A percentile compares a stretch with the other conserved stretches of the same genome.
Conservation (phyloP, 208 protist species). For the Naegleria lovaniensis region DNA sequence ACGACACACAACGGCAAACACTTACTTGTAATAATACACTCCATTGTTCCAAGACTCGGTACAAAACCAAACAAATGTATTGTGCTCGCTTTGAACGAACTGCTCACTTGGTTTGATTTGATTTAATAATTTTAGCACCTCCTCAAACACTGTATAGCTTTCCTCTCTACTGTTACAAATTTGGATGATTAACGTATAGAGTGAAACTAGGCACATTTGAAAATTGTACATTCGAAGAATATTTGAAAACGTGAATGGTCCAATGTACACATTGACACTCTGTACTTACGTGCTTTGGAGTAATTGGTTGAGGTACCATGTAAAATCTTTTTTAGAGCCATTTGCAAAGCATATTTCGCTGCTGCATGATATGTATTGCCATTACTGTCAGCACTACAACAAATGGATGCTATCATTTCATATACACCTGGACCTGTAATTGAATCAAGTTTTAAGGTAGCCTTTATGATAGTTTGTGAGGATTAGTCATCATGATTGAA, state of each 20-base stretch:
- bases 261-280: too few relatives aligned
- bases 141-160: not conserved
- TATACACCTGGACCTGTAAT: not conserved
- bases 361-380: not conserved
- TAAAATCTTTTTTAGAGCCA: not conserved
- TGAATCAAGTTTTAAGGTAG: not conserved
- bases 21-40: constrained; percentile 12
- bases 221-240: too few relatives aligned
- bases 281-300: not conserved
- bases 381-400: not conserved
- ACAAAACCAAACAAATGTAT: not conserved
- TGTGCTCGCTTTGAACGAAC: not conserved
- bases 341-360: not conserved
- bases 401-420: not conserved
- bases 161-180: not conserved
- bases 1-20: too few relatives aligned
- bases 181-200: not conserved
- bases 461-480: not conserved
- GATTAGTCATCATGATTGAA: not conserved
- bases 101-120: not conserved
- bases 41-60: not conserved
- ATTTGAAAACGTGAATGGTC: too few relatives aligned
- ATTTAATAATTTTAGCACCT: not conserved
- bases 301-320: not conserved
- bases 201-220: not conserved